phyloP scores from a whole-genome alignment of 148 eudicot species.

The Oxyria digyna region DNA sequence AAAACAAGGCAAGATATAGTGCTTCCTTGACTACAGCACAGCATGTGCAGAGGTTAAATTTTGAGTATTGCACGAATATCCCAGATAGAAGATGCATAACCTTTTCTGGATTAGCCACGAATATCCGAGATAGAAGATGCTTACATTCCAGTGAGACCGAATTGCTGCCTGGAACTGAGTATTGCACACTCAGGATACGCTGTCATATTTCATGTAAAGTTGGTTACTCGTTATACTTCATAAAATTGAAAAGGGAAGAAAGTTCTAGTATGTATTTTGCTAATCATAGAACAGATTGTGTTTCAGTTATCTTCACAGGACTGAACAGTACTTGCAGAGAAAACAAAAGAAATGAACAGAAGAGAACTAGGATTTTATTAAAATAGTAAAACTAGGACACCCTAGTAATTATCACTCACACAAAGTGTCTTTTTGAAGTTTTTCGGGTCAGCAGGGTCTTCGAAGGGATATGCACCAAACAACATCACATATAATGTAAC shows the following conservation, averaged over 20 bases:
- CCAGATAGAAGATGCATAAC: no score
- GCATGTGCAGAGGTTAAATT: neutral
- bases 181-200: constrained; percentile 57
- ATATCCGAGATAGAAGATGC: constrained; percentile 63
- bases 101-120: constrained; percentile 65
- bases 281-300: neutral
- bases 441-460: constrained; percentile 63
- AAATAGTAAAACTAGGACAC: no score
- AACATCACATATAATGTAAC: constrained; percentile 86
- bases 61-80: no score
- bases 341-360: no score
- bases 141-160: constrained; percentile 51
- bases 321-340: no score
- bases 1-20: neutral
- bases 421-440: constrained; percentile 52
- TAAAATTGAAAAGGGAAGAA: no score
- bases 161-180: constrained; percentile 45
- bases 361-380: neutral
- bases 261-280: neutral
- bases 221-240: neutral
- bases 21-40: no score
- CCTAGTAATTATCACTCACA: constrained; percentile 36
- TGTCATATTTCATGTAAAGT: constrained; percentile 17
- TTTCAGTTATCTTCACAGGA: neutral
- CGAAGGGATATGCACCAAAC: constrained; percentile 83